Evolutionary conservation across 768 basidiomycete species (phyloP).

Genomic region (Solioccasus polychromus): DNA sequence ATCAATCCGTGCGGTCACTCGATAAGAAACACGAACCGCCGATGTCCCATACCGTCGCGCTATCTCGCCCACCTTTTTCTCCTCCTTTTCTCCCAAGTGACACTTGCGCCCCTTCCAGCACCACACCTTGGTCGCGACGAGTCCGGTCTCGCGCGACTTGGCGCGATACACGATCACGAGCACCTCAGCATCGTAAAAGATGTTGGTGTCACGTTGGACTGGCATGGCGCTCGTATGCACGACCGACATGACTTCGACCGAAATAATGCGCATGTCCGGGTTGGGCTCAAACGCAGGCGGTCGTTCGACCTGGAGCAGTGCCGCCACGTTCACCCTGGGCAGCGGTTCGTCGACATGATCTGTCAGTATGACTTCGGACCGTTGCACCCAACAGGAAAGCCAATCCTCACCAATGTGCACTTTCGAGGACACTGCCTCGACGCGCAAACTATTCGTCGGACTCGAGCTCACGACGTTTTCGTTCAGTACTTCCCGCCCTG

Average conservation of each 20-base stretch:
- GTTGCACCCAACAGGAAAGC: not conserved
- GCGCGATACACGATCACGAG: constrained; percentile 66
- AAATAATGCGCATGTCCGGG: constrained; percentile 51
- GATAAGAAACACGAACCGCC: constrained; percentile 42
- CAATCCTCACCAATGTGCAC: constrained; percentile 35
- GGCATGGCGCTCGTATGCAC: constrained; percentile 46
- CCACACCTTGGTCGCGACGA: constrained; percentile 73
- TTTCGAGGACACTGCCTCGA: constrained; percentile 8
- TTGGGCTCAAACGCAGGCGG: constrained; percentile 19
- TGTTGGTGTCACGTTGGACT: constrained; percentile 42
- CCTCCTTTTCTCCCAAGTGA: constrained; percentile 55
- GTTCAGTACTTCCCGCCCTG: constrained; percentile 3
- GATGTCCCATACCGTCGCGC: constrained; percentile 70
- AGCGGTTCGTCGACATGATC: constrained; percentile 43
- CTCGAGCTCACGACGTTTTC: constrained; percentile 10
- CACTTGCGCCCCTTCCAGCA: constrained; percentile 67
- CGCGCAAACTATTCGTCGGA: constrained; percentile 10
- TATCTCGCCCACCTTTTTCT: constrained; percentile 65
- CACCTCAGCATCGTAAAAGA: constrained; percentile 76
- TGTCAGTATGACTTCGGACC: constrained; percentile 12
- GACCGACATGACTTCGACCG: constrained; percentile 70
- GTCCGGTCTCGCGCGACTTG: constrained; percentile 61
- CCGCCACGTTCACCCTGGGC: constrained; percentile 47
- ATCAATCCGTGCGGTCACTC: not conserved
- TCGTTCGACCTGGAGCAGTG: constrained; percentile 36